These are phyloP conservation scores for Suillus brevipes DNA, from an alignment of 768 basidiomycete genomes.

Conservation along the genomic window DNA sequence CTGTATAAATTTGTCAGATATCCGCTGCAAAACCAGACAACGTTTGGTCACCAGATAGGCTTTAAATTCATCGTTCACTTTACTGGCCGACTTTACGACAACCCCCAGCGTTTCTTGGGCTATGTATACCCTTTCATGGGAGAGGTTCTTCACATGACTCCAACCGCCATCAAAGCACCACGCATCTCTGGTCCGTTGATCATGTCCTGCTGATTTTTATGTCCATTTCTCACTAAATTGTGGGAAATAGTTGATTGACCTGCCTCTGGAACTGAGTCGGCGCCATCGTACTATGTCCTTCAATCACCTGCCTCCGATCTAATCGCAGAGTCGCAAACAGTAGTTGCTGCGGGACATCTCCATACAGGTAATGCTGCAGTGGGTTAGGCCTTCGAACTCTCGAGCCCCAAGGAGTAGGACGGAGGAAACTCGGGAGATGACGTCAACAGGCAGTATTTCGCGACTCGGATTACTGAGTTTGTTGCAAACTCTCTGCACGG, in stretches of 20 bases:
- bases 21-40: not conserved
- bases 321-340: not conserved
- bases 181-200: not conserved
- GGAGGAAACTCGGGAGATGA: not conserved
- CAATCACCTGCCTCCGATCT: not conserved
- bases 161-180: not conserved
- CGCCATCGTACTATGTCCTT: not conserved
- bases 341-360: not conserved
- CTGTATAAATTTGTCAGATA: not conserved
- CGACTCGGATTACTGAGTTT: not conserved
- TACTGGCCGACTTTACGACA: slow-evolving; percentile 1
- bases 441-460: not conserved
- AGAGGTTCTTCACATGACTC: not conserved
- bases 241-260: not conserved
- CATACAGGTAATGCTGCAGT: too few relatives aligned
- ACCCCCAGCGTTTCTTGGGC: not conserved
- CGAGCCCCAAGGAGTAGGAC: not conserved
- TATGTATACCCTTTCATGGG: slow-evolving; percentile 1
- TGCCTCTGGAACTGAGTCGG: not conserved
- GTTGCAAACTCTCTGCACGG: not conserved
- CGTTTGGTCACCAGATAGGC: not conserved
- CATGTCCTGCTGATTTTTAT: not conserved
- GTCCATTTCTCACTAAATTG: not conserved
- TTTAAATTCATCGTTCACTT: not conserved
- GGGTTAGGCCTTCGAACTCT: not conserved